Conservation (phyloP, 176 grass and related monocot genomes). For the Musa beccarii region DNA sequence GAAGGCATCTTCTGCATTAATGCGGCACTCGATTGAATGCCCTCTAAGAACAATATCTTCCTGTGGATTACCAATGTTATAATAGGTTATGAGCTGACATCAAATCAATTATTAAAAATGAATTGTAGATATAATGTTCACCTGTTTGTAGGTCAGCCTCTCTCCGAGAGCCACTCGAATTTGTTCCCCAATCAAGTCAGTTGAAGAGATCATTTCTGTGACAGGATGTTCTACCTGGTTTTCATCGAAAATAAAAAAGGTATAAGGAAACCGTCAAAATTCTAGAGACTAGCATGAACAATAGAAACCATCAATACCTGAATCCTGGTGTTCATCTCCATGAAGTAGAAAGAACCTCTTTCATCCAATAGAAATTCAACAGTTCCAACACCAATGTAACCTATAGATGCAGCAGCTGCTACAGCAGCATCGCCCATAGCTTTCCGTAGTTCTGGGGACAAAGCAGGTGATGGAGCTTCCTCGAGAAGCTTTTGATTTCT, state of each 20-base stretch:
- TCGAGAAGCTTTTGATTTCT: conserved; percentile 54
- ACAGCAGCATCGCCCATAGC: conserved; percentile 48
- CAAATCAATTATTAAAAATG: conserved; percentile 8
- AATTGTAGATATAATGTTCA: background rate
- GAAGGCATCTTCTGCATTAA: conserved; percentile 51
- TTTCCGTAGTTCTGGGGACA: conserved; percentile 39
- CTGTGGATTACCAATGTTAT: conserved; percentile 13
- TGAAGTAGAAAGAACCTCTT: conserved; percentile 47
- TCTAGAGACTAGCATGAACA: background rate
- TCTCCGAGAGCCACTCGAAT: conserved; percentile 44
- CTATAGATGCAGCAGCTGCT: conserved; percentile 37
- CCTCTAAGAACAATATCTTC: conserved; percentile 48
- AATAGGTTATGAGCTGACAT: background rate
- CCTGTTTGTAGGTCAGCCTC: conserved; percentile 40
- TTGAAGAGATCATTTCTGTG: conserved; percentile 50
- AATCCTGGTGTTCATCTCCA: conserved; percentile 56
- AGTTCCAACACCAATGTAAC: conserved; percentile 49
- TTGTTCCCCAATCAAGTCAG: conserved; percentile 47
- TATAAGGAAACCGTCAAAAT: background rate
- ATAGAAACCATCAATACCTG: conserved; percentile 29
- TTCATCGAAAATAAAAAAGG: background rate
- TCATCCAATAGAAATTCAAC: conserved; percentile 50
- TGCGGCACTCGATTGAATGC: conserved; percentile 53
- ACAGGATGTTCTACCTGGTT: conserved; percentile 43
- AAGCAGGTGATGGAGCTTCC: conserved; percentile 47